Base-by-base conservation (phyloP, 331 rosid species). In the Cydonia oblonga region DNA sequence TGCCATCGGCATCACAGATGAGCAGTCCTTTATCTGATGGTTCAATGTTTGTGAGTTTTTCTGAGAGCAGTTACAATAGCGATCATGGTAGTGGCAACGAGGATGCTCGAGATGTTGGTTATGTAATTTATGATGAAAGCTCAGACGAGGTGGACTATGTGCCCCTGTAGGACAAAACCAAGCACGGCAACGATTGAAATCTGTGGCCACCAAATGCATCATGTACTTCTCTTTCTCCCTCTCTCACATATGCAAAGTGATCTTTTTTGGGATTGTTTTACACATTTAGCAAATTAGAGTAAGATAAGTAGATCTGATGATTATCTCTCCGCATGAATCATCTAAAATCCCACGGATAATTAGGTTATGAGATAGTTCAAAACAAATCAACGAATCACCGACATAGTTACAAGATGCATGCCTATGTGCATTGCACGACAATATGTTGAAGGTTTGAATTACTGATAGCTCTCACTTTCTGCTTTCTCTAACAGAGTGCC, bases 61-160 rank as follows among this genome's bases (percentile, higher is more conserved):
- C 97, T 51, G 98, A 89, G 78, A 84, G 96, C 82, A 91, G 99
- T 86, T 91, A 91, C 75, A 91, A 84, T 40, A 91, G 96, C 38
- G 97, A 91, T 66, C 98, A 88, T 65, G 97, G 96, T 52, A 93
- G 98, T 77, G 97, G 98, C 72, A 91, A 93, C 24, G 98, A 93
- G 87, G 97, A 91, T 81, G 91, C 88, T 51, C 91, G 82, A 75
- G 91, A 89, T 67, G 84, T 78, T 33, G 77, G 79, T 71, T 84
- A 71, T 65, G 84, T 82, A 69, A 58, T 89, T 53, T 95, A 79
- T 71, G 96, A 85, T 80, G 96, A 87, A 82, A 95, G 97, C 80
- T 91, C 99, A 10, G 99, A 95, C 28, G 99, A 91, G 88, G 84
- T 85, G 63, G 95, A 89, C 78, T 81, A 76, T 74, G 76, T 87